A percentile compares a stretch with the other conserved stretches of the same genome.
phyloP scores from a whole-genome alignment of 306 rosid genomes.

The Dalbergia cochinchinensis region DNA sequence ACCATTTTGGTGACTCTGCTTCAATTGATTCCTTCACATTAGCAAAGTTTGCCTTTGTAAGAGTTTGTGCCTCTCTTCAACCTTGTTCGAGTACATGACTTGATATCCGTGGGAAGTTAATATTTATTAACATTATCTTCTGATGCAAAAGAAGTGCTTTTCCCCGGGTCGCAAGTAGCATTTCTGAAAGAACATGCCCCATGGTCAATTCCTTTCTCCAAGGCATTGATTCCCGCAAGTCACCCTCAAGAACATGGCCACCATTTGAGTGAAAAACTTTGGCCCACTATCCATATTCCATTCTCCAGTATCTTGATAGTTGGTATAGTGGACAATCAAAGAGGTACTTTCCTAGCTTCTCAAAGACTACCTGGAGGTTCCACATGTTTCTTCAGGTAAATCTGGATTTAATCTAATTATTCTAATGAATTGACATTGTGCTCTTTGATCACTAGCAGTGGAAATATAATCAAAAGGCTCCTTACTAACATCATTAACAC shows the following conservation, averaged over 20 bases:
- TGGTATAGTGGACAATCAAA: conserved; percentile 49
- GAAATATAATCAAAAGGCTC: conserved; percentile 41
- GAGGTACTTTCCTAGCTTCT: no score
- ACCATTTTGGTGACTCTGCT: conserved; percentile 90
- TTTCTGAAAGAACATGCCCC: conserved; percentile 94
- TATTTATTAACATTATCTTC: conserved; percentile 53
- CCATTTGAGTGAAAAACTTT: conserved; percentile 71
- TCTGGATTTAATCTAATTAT: conserved; percentile 43
- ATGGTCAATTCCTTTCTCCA: conserved; percentile 84
- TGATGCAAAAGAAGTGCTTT: conserved; percentile 76
- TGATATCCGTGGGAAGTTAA: conserved; percentile 67
- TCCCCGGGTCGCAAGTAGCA: conserved; percentile 75
- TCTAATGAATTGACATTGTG: conserved; percentile 37
- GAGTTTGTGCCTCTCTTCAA: conserved; percentile 90
- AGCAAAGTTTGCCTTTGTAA: conserved; percentile 73
- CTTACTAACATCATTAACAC: conserved; percentile 30
- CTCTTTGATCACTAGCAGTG: conserved; percentile 38
- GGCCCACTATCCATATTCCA: conserved; percentile 48
- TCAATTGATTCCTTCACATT: conserved; percentile 74
- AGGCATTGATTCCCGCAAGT: conserved; percentile 69
- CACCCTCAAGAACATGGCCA: conserved; percentile 84
- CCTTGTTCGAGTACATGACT: conserved; percentile 82
- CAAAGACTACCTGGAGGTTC: conserved; percentile 35
- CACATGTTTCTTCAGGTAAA: conserved; percentile 38
- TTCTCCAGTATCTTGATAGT: no score